Conservation (phyloP, 1,284 basidiomycete genomes). For the Melanopsichium pennsylvanicum region DNA sequence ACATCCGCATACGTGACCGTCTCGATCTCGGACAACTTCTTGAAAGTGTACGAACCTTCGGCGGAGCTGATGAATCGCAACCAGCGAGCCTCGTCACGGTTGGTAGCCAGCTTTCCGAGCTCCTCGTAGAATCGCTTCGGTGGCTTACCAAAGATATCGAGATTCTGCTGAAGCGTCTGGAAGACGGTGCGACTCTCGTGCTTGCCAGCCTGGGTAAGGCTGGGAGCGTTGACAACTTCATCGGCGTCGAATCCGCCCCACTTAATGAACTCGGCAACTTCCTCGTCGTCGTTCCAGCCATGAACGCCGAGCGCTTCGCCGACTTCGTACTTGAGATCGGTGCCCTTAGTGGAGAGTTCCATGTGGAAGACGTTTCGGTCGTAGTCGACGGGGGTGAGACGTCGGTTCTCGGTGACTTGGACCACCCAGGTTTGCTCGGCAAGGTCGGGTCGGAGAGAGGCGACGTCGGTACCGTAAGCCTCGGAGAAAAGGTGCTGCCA, state of each 20-base stretch:
- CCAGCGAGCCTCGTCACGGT: constrained; percentile 78
- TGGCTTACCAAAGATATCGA: constrained; percentile 94
- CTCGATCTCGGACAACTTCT: constrained; percentile 92
- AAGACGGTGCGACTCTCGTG: constrained; percentile 85
- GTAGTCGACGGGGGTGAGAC: constrained; percentile 91
- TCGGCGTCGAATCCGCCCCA: constrained; percentile 90
- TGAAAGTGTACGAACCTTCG: constrained; percentile 90
- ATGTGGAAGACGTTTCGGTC: constrained; percentile 99
- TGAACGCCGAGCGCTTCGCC: constrained; percentile 97
- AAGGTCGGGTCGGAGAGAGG: constrained; percentile 76
- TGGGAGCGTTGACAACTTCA: constrained; percentile 81
- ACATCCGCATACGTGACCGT: constrained; percentile 94
- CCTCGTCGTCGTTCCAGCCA: constrained; percentile 93
- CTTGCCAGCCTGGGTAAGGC: constrained; percentile 66
- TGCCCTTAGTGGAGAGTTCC: constrained; percentile 90
- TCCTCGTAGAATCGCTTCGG: constrained; percentile 94
- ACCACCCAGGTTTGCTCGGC: constrained; percentile 91
- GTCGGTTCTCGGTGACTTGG: constrained; percentile 90
- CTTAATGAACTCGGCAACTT: constrained; percentile 85
- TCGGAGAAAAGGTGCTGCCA: constrained; percentile 66
- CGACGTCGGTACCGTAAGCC: constrained; percentile 57
- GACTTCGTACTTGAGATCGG: constrained; percentile 91
- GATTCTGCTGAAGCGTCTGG: constrained; percentile 93
- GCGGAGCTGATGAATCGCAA: constrained; percentile 91
- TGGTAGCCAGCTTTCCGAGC: constrained; percentile 79